Evolutionary conservation across 257 asterid genomes (phyloP), one percentile per base, ranked within the genome.

Genomic region (Solanum okadae): DNA sequence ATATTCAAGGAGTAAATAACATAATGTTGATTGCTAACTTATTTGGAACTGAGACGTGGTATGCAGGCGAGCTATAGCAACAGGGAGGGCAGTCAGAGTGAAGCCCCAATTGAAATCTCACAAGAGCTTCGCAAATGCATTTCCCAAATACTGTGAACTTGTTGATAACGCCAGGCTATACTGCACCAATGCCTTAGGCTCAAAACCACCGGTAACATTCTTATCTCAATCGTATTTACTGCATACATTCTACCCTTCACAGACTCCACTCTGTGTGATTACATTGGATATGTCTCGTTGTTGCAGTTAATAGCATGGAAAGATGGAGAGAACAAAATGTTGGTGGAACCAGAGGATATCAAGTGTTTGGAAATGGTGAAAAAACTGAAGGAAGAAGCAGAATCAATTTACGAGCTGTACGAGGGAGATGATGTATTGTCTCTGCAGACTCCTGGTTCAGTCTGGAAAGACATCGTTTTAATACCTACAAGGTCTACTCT

Each of bases 221-320:
- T 78, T 25, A 42, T 78, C 63, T 42, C 63, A 11, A 37, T 42
- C 11, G 3, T n/a, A 42, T 40, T 40, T 11, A 22, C 27, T 22
- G 67, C 67, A 22, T 61, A 8, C 2, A 56, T 18, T 56, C 63
- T 16, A 52, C 23, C 23, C n/a, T 52, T 6, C 25, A 56, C 27
- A 3, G 5, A 20, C 67, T 8, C 0, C 56, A 61, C 1, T 63
- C 6, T 23, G 31, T 4, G 29, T 23, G 29, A 63, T 63, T 63
- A 63, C 14, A 63, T 10, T 63, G 31, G 15, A 63, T 63, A 63
- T 59, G 25, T 59, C 11, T 56, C 65, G 65, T 56, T 56, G n/a
- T 56, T 87, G 89, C 91, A 97, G 99, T 87, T 97, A 92, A 97
- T 96, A 86, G 99, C 98, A 75, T 96, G 99, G 99, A 97, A 96